Conservation (phyloP, 495 filamentous ascomycete genomes). For the Rhypophila decipiens region DNA sequence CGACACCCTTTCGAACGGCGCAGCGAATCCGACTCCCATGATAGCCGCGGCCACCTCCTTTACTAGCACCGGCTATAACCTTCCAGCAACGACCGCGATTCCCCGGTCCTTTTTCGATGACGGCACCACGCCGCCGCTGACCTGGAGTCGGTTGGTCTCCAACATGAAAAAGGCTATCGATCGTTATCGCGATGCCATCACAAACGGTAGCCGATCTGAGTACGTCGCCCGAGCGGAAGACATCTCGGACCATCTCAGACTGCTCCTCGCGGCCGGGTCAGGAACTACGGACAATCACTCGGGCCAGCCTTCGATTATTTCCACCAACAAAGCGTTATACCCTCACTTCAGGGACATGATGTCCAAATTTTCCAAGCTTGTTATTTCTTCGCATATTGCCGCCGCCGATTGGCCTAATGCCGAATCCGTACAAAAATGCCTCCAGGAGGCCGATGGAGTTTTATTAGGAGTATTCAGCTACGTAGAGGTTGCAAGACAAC, state of each 20-base stretch:
- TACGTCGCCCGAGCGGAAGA: conserved; percentile 91
- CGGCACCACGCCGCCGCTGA: conserved; percentile 62
- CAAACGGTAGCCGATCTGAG: conserved; percentile 71
- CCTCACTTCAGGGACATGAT: conserved; percentile 99
- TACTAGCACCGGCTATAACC: conserved; percentile 51
- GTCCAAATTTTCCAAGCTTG: conserved; percentile 97
- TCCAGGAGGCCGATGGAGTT: conserved; percentile 93
- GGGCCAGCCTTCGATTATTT: conserved; percentile 97
- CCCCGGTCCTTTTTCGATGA: conserved; percentile 83
- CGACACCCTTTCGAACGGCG: conserved; percentile 43
- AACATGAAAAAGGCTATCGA: conserved; percentile 89
- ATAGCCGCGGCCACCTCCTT: conserved; percentile 62
- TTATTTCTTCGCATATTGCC: conserved; percentile 96
- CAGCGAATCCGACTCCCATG: conserved; percentile 44
- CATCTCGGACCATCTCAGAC: conserved; percentile 90
- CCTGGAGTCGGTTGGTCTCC: conserved; percentile 81
- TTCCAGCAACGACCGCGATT: conserved; percentile 53
- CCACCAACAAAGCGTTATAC: conserved; percentile 90
- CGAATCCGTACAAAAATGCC: conserved; percentile 87
- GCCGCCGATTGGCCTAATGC: conserved; percentile 83
- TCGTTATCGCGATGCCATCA: conserved; percentile 76
- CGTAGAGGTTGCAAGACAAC: conserved; percentile 88
- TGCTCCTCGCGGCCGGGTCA: conserved; percentile 90
- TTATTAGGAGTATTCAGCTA: conserved; percentile 90
- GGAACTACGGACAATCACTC: conserved; percentile 98